These are phyloP conservation scores for Achaetomiella virescens DNA, from an alignment of 495 filamentous ascomycete species.

Conservation along the genomic window DNA sequence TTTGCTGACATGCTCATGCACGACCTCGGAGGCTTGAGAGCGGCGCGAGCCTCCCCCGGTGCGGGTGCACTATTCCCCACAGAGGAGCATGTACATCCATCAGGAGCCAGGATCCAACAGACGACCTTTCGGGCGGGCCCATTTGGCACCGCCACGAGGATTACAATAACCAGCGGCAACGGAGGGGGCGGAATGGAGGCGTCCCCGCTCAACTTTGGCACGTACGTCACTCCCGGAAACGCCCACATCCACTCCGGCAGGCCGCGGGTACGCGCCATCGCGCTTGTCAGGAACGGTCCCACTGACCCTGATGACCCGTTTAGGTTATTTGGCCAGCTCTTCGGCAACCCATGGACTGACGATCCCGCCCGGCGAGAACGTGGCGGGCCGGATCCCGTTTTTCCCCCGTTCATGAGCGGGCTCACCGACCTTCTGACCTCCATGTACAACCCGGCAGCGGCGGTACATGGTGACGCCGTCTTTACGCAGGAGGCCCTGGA, in stretches of 20 bases:
- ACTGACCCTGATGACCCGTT: constrained; percentile 2
- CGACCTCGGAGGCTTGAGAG: constrained; percentile 19
- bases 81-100: background rate
- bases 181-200: background rate
- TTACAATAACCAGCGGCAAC: constrained; percentile 1
- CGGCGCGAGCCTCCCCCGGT: background rate
- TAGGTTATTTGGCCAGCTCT: constrained; percentile 17
- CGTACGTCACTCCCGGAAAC: constrained; percentile 7
- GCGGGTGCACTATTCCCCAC: background rate
- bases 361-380: constrained; percentile 5
- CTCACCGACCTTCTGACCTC: constrained; percentile 41
- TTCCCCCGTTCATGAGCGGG: constrained; percentile 20
- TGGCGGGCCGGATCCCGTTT: constrained; percentile 8
- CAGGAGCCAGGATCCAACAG: constrained; percentile 3
- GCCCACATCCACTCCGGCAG: background rate
- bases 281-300: background rate
- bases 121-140: constrained; percentile 3
- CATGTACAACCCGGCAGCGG: constrained; percentile 52
- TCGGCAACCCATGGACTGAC: constrained; percentile 14
- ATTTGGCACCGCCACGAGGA: background rate
- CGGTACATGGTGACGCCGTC: constrained; percentile 73
- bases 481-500: constrained; percentile 88
- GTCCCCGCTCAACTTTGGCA: background rate
- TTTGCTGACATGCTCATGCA: constrained; percentile 38
- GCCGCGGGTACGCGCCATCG: background rate